Percentiles rank a stretch among this genome's conserved stretches.
phyloP scores from a whole-genome alignment of 306 rosid species.

The Delonix regia region DNA sequence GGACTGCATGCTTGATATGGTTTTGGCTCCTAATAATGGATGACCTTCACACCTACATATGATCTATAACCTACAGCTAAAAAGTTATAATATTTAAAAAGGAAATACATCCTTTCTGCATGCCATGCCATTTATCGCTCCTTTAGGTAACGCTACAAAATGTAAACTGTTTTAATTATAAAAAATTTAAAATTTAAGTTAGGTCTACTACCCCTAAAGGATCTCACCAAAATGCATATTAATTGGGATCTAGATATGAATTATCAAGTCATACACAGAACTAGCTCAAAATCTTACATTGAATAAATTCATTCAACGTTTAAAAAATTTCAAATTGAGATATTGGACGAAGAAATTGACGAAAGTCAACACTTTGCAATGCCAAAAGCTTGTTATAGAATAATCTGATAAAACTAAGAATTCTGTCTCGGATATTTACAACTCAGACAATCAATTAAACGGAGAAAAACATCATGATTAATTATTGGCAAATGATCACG shows the following conservation, averaged over 20 bases:
- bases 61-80: background rate
- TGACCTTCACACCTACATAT: background rate
- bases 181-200: background rate
- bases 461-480: background rate
- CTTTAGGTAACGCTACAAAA: background rate
- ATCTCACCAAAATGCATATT: background rate
- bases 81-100: background rate
- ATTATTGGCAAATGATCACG: conserved; percentile 57
- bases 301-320: background rate
- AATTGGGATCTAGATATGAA: background rate
- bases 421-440: background rate
- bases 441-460: background rate
- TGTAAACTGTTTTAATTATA: background rate
- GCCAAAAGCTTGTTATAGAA: background rate
- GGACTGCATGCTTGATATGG: background rate
- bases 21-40: background rate
- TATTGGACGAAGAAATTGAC: background rate
- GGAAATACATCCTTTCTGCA: background rate
- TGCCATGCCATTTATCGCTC: background rate
- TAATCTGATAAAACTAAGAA: background rate
- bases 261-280: background rate
- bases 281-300: conserved; percentile 23
- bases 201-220: background rate
- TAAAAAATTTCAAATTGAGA: background rate
- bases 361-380: background rate